phyloP scores from a whole-genome alignment of 345 rosid species.

The Eucalyptus camaldulensis region DNA sequence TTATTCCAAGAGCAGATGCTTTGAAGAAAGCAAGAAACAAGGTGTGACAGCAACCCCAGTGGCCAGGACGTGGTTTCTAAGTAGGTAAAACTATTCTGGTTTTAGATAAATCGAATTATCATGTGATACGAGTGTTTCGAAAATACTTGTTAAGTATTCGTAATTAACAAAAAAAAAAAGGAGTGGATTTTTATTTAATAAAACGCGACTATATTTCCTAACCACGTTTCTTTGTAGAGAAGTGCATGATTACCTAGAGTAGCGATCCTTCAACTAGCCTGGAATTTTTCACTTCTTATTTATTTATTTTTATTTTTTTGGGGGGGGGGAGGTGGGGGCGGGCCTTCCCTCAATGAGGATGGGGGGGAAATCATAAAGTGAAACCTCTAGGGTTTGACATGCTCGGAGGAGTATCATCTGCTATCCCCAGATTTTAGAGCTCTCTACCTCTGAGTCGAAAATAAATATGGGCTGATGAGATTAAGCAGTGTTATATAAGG shows the following conservation, averaged over 20 bases:
- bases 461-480: background rate
- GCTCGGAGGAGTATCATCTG: background rate
- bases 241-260: background rate
- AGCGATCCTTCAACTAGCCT: background rate
- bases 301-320: no score
- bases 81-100: background rate
- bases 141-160: background rate
- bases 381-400: background rate
- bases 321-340: no score
- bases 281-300: background rate
- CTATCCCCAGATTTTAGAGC: background rate
- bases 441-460: background rate
- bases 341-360: background rate
- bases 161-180: background rate
- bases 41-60: background rate
- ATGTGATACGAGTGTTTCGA: background rate
- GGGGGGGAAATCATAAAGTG: no score
- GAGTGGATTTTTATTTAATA: background rate
- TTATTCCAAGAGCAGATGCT: background rate
- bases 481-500: background rate
- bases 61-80: background rate
- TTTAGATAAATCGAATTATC: background rate
- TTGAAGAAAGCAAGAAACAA: background rate
- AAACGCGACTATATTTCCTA: background rate
- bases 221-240: background rate